Evolutionary conservation across 441 rosid genomes (phyloP).

Genomic region (Corymbia calophylla): DNA sequence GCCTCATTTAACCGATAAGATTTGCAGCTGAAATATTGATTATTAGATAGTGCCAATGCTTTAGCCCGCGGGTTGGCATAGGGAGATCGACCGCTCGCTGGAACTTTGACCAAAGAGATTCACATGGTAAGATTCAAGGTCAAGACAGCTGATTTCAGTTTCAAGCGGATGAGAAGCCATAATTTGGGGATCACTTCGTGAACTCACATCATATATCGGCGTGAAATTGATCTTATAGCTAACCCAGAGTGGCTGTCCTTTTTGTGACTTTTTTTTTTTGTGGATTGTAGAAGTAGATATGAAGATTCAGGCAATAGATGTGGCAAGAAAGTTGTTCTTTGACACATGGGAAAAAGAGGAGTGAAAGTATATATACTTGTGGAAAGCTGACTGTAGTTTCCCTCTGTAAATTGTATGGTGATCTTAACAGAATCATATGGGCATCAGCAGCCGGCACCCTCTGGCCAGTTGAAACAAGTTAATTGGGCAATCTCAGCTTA

Average conservation of each 20-base stretch:
- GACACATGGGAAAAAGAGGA: neutral
- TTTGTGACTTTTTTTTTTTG: neutral
- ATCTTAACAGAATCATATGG: neutral
- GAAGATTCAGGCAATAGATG: neutral
- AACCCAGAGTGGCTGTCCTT: neutral
- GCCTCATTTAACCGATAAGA: slow-evolving; percentile 75
- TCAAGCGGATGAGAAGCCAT: neutral
- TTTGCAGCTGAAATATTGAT: neutral
- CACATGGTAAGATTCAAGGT: neutral
- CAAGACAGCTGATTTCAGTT: neutral
- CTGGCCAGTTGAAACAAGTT: neutral
- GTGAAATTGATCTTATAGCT: neutral
- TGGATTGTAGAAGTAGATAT: neutral
- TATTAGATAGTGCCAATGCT: neutral
- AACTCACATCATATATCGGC: neutral
- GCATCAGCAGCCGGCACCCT: neutral
- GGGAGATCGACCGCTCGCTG: neutral
- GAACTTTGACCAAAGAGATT: neutral
- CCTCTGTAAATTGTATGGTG: neutral
- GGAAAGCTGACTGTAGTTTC: neutral
- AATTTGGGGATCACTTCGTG: neutral
- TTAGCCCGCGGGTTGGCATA: neutral
- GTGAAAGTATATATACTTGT: neutral
- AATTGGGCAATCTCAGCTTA: neutral
- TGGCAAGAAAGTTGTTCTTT: neutral